Conservation (phyloP, 2,329 filamentous ascomycete species). For the Biscogniauxia sp. region DNA sequence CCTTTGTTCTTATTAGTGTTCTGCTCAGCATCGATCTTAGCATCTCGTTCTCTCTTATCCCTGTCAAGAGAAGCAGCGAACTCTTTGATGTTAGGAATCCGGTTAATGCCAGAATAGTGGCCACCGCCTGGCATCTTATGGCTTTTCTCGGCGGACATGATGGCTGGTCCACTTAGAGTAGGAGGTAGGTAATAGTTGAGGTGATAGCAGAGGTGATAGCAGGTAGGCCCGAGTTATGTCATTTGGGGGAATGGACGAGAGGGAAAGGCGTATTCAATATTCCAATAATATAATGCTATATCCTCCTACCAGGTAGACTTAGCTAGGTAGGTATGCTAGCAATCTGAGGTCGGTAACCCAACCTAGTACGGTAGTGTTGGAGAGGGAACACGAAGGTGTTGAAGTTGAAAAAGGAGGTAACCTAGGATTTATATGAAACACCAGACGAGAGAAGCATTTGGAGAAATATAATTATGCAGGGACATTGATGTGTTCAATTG, state of each 20-base stretch:
- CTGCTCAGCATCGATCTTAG: constrained; percentile 61
- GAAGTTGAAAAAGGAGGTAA: no score
- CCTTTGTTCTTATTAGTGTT: constrained; percentile 33
- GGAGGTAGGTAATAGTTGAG: constrained; percentile 6
- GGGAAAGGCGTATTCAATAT: background rate
- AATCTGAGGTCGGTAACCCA: no score
- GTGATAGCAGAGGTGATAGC: no score
- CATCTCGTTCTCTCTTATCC: constrained; percentile 75
- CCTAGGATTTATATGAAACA: no score
- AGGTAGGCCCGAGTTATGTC: background rate
- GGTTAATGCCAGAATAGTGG: constrained; percentile 80
- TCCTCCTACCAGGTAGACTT: no score
- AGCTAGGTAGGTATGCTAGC: no score
- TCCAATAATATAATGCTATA: no score
- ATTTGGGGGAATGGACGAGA: background rate
- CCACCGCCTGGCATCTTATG: constrained; percentile 25
- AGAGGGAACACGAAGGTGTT: no score
- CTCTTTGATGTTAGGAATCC: constrained; percentile 82
- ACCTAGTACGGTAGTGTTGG: no score
- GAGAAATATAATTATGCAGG: no score
- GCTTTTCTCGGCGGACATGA: constrained; percentile 30
- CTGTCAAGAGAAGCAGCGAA: constrained; percentile 77
- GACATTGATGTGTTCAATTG: no score
- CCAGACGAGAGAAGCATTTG: no score
- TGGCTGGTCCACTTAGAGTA: background rate